A percentile compares a stretch with the other conserved stretches of the same genome.
These are phyloP conservation scores for Phytophthora tubulina DNA, from an alignment of 352 stramenopile species.

Conservation along the genomic window DNA sequence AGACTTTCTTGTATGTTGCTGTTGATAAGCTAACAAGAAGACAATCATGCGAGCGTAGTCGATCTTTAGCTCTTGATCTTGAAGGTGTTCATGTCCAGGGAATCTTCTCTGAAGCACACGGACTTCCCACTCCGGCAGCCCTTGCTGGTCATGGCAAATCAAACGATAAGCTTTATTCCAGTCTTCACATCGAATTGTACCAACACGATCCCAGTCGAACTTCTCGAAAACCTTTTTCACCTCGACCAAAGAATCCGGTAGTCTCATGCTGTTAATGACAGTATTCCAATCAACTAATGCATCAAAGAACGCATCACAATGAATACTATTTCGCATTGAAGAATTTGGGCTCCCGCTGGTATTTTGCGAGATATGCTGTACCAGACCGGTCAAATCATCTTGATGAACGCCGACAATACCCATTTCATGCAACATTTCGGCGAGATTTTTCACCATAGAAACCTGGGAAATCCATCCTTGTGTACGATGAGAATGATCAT, in stretches of 20 bases:
- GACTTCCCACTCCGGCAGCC: slow-evolving; percentile 53
- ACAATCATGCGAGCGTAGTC: slow-evolving; percentile 62
- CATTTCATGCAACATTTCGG: slow-evolving; percentile 36
- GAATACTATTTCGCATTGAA: slow-evolving; percentile 25
- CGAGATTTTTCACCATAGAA: slow-evolving; percentile 23
- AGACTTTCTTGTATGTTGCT: slow-evolving; percentile 25
- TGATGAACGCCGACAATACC: slow-evolving; percentile 11
- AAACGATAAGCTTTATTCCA: slow-evolving; percentile 61
- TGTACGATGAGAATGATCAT: slow-evolving; percentile 1
- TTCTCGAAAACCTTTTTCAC: slow-evolving; percentile 55
- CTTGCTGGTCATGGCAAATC: slow-evolving; percentile 14
- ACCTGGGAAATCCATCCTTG: slow-evolving; percentile 23
- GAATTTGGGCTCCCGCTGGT: neutral
- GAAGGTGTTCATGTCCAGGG: slow-evolving; percentile 7
- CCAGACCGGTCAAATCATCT: slow-evolving; percentile 14
- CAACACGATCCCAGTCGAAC: slow-evolving; percentile 59
- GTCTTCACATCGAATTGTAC: slow-evolving; percentile 49
- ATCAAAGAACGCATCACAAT: slow-evolving; percentile 54
- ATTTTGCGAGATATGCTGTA: neutral
- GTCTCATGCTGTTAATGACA: slow-evolving; percentile 31
- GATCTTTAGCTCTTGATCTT: slow-evolving; percentile 28
- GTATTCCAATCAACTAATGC: slow-evolving; percentile 56
- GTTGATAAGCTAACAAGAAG: slow-evolving; percentile 58
- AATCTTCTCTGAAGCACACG: slow-evolving; percentile 54
- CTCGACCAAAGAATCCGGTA: slow-evolving; percentile 53